Evolutionary conservation across 1,284 basidiomycete genomes (phyloP).

Genomic region (Tetrapyrgos nigripes): DNA sequence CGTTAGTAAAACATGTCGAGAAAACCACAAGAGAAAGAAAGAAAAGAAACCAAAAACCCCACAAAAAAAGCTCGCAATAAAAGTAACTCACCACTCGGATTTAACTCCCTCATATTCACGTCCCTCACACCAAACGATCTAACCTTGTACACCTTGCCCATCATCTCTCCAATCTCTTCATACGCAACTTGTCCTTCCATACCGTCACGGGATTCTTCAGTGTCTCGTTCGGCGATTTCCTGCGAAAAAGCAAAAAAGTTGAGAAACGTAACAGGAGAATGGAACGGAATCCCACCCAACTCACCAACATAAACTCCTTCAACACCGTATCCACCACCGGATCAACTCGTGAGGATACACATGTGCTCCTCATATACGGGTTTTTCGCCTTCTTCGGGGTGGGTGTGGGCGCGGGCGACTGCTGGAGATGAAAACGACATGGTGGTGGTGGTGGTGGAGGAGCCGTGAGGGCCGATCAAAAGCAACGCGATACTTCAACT

Average conservation of each 20-base stretch:
- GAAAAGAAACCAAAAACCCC: neutral
- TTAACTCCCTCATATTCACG: constrained; percentile 91
- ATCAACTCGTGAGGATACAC: constrained; percentile 96
- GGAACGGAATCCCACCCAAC: no score
- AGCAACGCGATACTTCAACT: constrained; percentile 87
- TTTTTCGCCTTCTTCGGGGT: constrained; percentile 75
- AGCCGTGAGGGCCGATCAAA: constrained; percentile 76
- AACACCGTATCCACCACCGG: constrained; percentile 97
- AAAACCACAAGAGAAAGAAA: neutral
- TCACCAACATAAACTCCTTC: no score
- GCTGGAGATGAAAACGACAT: constrained; percentile 64
- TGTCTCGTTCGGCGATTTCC: no score
- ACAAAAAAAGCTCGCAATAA: no score
- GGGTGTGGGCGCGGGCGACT: no score
- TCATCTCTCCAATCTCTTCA: constrained; percentile 82
- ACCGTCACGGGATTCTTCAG: no score
- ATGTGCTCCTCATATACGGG: constrained; percentile 86
- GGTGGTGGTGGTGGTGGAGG: constrained; percentile 61
- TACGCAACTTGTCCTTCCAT: no score
- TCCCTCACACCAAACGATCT: constrained; percentile 86
- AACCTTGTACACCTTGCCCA: constrained; percentile 87
- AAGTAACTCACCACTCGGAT: constrained; percentile 85
- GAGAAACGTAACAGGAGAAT: no score
- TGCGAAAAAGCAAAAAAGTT: no score
- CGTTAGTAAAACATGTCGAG: no score